These are phyloP conservation scores for Calycina herbarum DNA, from an alignment of 2,329 filamentous ascomycete genomes.

Conservation along the genomic window DNA sequence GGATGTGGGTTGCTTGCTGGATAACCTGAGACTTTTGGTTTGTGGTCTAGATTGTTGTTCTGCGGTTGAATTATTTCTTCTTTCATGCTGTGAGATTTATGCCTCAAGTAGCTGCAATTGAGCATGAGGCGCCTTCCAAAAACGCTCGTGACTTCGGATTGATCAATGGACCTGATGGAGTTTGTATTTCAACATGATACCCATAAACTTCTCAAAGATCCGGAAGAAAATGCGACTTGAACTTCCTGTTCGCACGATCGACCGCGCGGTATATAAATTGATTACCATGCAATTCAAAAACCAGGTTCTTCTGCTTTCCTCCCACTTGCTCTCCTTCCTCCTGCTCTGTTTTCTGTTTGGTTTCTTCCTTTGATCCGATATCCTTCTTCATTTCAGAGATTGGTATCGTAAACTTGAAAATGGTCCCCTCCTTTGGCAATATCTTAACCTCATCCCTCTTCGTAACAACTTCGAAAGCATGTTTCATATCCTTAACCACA, in stretches of 20 bases:
- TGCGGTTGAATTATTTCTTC: background rate
- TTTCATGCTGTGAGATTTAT: background rate
- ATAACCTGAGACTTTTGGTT: background rate
- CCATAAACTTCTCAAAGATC: constrained; percentile 57
- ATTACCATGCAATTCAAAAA: constrained; percentile 84
- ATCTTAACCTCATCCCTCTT: constrained; percentile 68
- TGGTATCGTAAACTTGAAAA: constrained; percentile 76
- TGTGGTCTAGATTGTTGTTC: background rate
- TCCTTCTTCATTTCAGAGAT: constrained; percentile 23
- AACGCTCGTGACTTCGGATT: background rate
- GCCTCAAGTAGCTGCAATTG: background rate
- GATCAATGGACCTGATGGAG: background rate
- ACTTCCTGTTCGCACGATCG: constrained; percentile 87
- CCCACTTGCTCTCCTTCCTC: constrained; percentile 8
- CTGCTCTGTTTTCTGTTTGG: constrained; percentile 26
- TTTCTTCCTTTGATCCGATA: constrained; percentile 24
- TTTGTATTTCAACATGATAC: background rate
- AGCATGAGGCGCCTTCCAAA: background rate
- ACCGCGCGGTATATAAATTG: constrained; percentile 81
- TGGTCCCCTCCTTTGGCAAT: constrained; percentile 85
- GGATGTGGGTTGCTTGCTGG: too few species aligned
- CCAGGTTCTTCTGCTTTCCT: constrained; percentile 49
- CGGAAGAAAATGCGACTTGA: constrained; percentile 78
- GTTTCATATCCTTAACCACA: constrained; percentile 84
- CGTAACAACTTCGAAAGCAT: constrained; percentile 83